A percentile compares a stretch with the other conserved stretches of the same genome.
phyloP scores from a whole-genome alignment of 106 monocot species.

The Dendrobium officinale region DNA sequence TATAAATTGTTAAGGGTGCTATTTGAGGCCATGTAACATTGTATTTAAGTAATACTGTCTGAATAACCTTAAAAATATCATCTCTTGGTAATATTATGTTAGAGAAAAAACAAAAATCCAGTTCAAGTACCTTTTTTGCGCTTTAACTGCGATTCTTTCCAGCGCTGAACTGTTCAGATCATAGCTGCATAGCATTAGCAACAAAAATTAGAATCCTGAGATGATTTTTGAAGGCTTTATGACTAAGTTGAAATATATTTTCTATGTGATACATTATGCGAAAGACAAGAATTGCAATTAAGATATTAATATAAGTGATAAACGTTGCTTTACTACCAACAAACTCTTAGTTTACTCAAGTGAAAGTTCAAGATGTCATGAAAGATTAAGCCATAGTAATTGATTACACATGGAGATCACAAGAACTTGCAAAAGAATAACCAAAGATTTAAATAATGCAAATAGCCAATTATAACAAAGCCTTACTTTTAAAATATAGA shows the following conservation, averaged over 20 bases:
- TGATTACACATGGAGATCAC: too few species aligned
- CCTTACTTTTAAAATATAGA: too few species aligned
- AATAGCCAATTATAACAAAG: too few species aligned
- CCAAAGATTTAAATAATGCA: too few species aligned
- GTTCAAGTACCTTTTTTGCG: constrained; percentile 60
- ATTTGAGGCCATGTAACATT: background rate
- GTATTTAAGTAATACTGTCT: background rate
- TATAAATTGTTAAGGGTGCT: background rate
- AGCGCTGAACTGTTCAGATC: constrained; percentile 61
- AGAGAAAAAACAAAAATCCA: background rate
- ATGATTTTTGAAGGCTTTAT: background rate
- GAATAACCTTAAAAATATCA: background rate
- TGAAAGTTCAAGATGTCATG: too few species aligned
- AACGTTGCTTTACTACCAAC: too few species aligned
- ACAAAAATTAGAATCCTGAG: background rate
- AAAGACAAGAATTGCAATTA: too few species aligned
- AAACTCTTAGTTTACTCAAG: too few species aligned
- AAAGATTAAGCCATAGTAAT: too few species aligned
- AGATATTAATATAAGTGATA: too few species aligned
- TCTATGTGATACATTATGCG: too few species aligned
- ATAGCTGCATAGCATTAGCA: constrained; percentile 40
- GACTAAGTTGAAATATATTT: background rate
- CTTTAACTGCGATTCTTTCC: constrained; percentile 46
- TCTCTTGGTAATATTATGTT: background rate
- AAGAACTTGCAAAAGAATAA: too few species aligned